phyloP scores from a whole-genome alignment of 371 early-diverging fungal species.

The Parasitella parasitica region DNA sequence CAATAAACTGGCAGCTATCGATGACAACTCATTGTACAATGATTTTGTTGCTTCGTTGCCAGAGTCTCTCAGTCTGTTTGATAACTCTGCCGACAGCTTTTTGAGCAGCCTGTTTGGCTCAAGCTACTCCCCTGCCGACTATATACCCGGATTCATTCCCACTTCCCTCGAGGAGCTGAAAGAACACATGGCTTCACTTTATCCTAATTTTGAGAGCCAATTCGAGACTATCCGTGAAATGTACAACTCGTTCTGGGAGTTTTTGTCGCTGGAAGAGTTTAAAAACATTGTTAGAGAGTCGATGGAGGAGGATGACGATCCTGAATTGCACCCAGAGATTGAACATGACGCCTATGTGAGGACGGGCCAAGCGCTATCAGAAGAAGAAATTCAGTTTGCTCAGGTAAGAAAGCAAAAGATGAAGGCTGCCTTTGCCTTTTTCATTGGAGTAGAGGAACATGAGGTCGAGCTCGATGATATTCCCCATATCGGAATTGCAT shows the following conservation, averaged over 20 bases:
- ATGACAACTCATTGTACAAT: slow-evolving; percentile 8
- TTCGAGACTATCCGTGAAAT: slow-evolving; percentile 26
- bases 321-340: slow-evolving; percentile 31
- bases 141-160: slow-evolving; percentile 11
- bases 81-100: neutral
- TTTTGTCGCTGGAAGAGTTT: slow-evolving; percentile 37
- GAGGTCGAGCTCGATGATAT: slow-evolving; percentile 63
- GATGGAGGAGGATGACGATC: slow-evolving; percentile 20
- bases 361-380: slow-evolving; percentile 41
- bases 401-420: slow-evolving; percentile 46
- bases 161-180: slow-evolving; percentile 25
- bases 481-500: slow-evolving; percentile 66
- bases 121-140: neutral
- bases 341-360: slow-evolving; percentile 33
- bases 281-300: slow-evolving; percentile 27
- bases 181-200: slow-evolving; percentile 16
- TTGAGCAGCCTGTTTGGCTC: slow-evolving; percentile 9
- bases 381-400: slow-evolving; percentile 53
- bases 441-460: slow-evolving; percentile 61
- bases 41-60: slow-evolving; percentile 17
- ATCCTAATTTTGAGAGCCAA: slow-evolving; percentile 28
- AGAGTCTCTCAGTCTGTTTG: neutral
- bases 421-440: slow-evolving; percentile 62
- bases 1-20: neutral
- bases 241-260: slow-evolving; percentile 37